Conservation (phyloP, 805 yeast genomes). For the Barnettozyma populi region DNA sequence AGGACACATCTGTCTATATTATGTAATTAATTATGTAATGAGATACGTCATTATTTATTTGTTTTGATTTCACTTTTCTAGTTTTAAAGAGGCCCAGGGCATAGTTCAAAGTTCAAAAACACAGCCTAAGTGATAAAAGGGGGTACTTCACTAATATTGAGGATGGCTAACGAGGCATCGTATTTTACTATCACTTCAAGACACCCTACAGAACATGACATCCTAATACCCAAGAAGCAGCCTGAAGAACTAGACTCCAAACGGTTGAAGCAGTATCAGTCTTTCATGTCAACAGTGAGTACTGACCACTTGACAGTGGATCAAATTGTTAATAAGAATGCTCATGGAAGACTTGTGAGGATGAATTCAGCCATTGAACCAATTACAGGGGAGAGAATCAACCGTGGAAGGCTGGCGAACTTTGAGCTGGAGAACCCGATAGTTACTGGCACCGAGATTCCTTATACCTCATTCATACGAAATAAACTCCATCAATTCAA, state of each 20-base stretch:
- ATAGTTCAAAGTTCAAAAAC: background rate
- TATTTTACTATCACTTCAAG: conserved; percentile 3
- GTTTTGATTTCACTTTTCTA: background rate
- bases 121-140: background rate
- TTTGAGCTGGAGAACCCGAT: conserved; percentile 14
- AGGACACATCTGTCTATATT: background rate
- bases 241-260: background rate
- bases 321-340: conserved; percentile 9
- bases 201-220: background rate
- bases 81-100: background rate
- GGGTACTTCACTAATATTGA: background rate
- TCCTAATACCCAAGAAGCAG: conserved; percentile 4
- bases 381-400: conserved; percentile 35
- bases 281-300: conserved; percentile 21
- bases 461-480: background rate
- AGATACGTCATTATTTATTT: background rate
- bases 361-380: conserved; percentile 39
- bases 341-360: conserved; percentile 17
- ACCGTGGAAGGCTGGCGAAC: conserved; percentile 11
- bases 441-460: background rate
- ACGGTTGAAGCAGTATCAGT: conserved; percentile 15
- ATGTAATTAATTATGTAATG: background rate
- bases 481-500: background rate
- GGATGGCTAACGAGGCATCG: conserved; percentile 1
- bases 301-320: conserved; percentile 12